Conservation (phyloP, 2,329 filamentous ascomycete genomes). For the Claviceps paspali region DNA sequence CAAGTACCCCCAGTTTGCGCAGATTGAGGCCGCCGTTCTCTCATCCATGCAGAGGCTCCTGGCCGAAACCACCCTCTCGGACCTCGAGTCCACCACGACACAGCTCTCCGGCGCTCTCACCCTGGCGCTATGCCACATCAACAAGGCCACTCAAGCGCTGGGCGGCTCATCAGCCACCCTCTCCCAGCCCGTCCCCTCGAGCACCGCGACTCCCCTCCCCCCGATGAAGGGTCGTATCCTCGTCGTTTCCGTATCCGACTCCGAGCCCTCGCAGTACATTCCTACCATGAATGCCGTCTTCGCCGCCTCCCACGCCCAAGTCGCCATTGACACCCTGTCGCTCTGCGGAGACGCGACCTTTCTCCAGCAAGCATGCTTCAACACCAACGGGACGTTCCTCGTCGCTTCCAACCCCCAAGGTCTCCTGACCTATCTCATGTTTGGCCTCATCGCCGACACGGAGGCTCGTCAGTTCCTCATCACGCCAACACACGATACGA, state of each 20-base stretch:
- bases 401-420: conserved; percentile 45
- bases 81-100: conserved; percentile 63
- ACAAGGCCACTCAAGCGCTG: conserved; percentile 58
- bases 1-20: conserved; percentile 84
- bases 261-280: conserved; percentile 83
- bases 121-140: conserved; percentile 77
- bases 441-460: conserved; percentile 63
- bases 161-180: conserved; percentile 42
- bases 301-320: conserved; percentile 72
- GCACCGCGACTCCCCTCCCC: conserved; percentile 15
- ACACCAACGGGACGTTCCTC: conserved; percentile 43
- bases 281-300: conserved; percentile 98
- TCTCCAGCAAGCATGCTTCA: conserved; percentile 71
- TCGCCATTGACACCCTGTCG: conserved; percentile 86
- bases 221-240: conserved; percentile 52
- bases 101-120: conserved; percentile 85
- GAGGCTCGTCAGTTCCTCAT: conserved; percentile 48
- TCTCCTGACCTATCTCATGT: conserved; percentile 85
- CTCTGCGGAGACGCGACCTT: conserved; percentile 79
- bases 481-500: conserved; percentile 64
- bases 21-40: conserved; percentile 71
- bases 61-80: conserved; percentile 44
- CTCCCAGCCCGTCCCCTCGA: conserved; percentile 16
- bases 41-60: conserved; percentile 61
- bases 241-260: conserved; percentile 75